Conservation (phyloP, 768 basidiomycete genomes). For the Saitozyma podzolica region DNA sequence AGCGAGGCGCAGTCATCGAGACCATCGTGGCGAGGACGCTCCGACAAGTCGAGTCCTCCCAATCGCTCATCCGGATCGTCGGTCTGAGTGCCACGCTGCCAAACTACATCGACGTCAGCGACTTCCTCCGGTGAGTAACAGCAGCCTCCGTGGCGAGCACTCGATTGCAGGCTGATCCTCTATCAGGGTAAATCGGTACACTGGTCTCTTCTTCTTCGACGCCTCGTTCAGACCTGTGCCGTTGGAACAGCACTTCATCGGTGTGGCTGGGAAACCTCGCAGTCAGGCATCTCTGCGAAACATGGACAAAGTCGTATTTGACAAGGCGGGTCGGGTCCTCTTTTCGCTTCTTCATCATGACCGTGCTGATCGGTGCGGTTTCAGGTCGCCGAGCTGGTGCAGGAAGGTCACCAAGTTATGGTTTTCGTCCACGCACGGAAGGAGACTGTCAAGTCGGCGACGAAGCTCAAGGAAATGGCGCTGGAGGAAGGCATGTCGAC, state of each 20-base stretch:
- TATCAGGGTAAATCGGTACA: constrained; percentile 74
- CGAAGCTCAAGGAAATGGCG: constrained; percentile 75
- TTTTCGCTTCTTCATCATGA: background rate
- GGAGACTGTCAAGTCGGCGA: constrained; percentile 92
- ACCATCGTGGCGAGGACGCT: constrained; percentile 95
- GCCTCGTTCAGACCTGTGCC: constrained; percentile 95
- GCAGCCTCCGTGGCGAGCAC: background rate
- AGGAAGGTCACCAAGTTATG: constrained; percentile 97
- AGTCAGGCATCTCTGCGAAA: constrained; percentile 73
- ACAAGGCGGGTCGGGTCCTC: constrained; percentile 59
- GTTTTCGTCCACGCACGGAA: constrained; percentile 98
- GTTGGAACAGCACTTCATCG: constrained; percentile 94
- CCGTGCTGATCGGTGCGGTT: background rate
- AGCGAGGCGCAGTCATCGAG: constrained; percentile 96
- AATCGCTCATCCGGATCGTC: constrained; percentile 92
- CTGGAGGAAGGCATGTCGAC: constrained; percentile 68
- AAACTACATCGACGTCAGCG: constrained; percentile 94
- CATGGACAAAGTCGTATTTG: constrained; percentile 80
- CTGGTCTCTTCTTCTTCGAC: constrained; percentile 95
- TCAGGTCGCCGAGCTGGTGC: constrained; percentile 75
- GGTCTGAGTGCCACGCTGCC: constrained; percentile 92
- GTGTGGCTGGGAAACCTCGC: constrained; percentile 82
- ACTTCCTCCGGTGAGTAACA: constrained; percentile 75
- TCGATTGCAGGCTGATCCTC: no score
- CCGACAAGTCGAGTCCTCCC: constrained; percentile 92